Conservation (phyloP, 768 basidiomycete species). For the Leccinum rimulosum region DNA sequence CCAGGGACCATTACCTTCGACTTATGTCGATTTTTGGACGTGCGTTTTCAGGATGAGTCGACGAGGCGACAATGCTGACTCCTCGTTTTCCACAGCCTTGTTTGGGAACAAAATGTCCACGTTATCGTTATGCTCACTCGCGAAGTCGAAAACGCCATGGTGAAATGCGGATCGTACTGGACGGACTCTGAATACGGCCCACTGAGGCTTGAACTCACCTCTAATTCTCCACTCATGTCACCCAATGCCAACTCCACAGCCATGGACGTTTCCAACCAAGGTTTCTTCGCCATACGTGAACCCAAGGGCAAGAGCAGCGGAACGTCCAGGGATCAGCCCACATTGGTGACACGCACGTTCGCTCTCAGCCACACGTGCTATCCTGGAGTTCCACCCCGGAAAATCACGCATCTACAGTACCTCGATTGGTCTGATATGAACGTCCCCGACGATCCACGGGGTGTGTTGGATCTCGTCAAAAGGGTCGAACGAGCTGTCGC, state of each 20-base stretch:
- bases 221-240: conserved; percentile 39
- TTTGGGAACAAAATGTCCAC: conserved; percentile 93
- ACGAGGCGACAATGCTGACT: conserved; percentile 6
- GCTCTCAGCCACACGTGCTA: conserved; percentile 61
- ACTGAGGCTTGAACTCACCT: conserved; percentile 55
- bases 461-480: conserved; percentile 69
- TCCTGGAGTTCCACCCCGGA: conserved; percentile 58
- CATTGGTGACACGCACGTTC: conserved; percentile 61
- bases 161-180: conserved; percentile 96
- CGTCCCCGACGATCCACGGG: conserved; percentile 81
- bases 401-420: conserved; percentile 85
- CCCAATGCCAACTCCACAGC: conserved; percentile 34
- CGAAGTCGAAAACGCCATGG: conserved; percentile 80
- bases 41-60: conserved; percentile 40
- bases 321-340: conserved; percentile 16
- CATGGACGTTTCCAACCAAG: conserved; percentile 19
- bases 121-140: conserved; percentile 97
- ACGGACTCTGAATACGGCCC: conserved; percentile 65
- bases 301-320: conserved; percentile 7
- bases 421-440: conserved; percentile 97
- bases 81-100: conserved; percentile 47
- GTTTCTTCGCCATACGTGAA: conserved; percentile 39
- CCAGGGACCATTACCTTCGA: conserved; percentile 89
- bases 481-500: conserved; percentile 49
- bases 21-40: conserved; percentile 94